Evolutionary conservation across 345 rosid genomes (phyloP), one percentile per base, ranked within the genome.

Genomic region (Boechera stricta): DNA sequence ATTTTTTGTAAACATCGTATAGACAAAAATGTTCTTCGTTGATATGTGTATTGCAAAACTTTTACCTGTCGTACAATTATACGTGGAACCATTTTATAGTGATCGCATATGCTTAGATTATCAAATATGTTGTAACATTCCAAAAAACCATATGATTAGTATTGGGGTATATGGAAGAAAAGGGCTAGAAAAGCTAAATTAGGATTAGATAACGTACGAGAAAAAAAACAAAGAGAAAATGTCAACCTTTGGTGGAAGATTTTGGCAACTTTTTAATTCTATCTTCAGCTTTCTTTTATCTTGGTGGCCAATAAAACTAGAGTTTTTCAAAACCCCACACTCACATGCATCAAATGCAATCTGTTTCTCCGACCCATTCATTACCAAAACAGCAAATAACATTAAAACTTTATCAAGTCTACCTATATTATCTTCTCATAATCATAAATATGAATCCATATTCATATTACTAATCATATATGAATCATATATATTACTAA

Each of bases 311-410:
- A 57, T 77, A 63, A 47, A 71, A 64, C 56, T 8, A 1, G 38
- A 70, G 6, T 55, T 71, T 28, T 49, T 32, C 73, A 52, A 65
- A 78, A 78, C 81, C 81, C 81, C 77, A 78, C 81, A 72, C 73
- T 72, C 81, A 78, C 77, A 78, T 78, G 77, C 74, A 72, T 57
- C 62, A n/a, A 58, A 57, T 66, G 29, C 67, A 51, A 38, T 49
- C 24, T 59, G 81, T 66, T 67, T 53, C 64, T 73, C n/a, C 64
- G 73, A 52, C 68, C 31, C 36, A 55, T 71, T 64, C 66, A 72
- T 72, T 52, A 41, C 62, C 41, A 51, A 64, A 44, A 60, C 24
- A 60, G 10, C 7, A 45, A 9, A 18, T 68, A 13, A 13, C 32
- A 4, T 38, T 59, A 10, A 60, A 31, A 45, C 5, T 42, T 32